Percentiles rank a stretch among this genome's conserved stretches.
These are phyloP conservation scores for Clathrospora elynae DNA, from an alignment of 2,329 filamentous ascomycete species.

Conservation along the genomic window DNA sequence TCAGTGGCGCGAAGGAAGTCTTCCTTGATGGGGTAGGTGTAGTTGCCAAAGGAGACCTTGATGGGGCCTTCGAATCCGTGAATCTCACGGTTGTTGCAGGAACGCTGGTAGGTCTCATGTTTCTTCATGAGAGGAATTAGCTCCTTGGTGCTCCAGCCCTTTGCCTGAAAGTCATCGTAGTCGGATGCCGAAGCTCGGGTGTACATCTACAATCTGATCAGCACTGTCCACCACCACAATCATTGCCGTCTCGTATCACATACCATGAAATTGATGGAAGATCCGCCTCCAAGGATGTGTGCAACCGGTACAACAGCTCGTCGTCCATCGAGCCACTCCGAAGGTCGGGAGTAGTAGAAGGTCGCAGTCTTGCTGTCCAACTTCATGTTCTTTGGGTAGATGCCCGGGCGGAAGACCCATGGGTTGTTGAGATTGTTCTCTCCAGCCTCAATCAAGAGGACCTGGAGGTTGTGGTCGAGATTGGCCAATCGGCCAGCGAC, in stretches of 20 bases:
- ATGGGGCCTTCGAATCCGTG: constrained; percentile 82
- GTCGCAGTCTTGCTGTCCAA: constrained; percentile 80
- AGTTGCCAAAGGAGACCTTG: constrained; percentile 79
- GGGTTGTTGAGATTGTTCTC: constrained; percentile 79
- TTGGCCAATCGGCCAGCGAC: constrained; percentile 68
- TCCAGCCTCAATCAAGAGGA: constrained; percentile 72
- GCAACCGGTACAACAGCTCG: constrained; percentile 76
- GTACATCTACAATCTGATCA: constrained; percentile 64
- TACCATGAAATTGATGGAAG: constrained; percentile 79
- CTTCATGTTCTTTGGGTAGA: constrained; percentile 81
- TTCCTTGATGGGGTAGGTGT: constrained; percentile 80
- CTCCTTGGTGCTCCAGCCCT: constrained; percentile 79
- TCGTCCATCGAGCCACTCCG: constrained; percentile 71
- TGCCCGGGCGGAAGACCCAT: constrained; percentile 74
- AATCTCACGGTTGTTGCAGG: constrained; percentile 62
- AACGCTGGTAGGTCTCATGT: constrained; percentile 74
- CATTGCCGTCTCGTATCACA: background rate
- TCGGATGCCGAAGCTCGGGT: constrained; percentile 73
- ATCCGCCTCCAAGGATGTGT: constrained; percentile 72
- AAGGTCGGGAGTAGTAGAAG: constrained; percentile 79
- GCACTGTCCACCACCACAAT: background rate
- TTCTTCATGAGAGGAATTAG: constrained; percentile 78
- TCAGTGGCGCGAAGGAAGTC: constrained; percentile 77
- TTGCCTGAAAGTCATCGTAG: constrained; percentile 78
- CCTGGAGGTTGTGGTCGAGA: constrained; percentile 73